Base-by-base conservation (phyloP, 208 protist genomes). In the Trypanosoma congolense region DNA sequence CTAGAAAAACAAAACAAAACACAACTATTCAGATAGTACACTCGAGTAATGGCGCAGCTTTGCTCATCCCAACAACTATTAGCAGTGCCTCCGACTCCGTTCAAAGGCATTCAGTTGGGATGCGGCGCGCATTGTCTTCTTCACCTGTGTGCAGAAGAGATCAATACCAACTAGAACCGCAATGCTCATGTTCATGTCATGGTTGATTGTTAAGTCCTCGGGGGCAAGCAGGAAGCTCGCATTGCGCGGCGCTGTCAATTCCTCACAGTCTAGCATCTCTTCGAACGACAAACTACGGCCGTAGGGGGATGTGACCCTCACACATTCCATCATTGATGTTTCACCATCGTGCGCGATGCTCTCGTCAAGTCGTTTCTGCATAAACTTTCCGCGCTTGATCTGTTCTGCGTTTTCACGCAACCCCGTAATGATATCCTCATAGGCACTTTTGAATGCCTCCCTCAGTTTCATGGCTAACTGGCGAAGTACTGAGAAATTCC, bases 121-220 rank as follows among this genome's bases (percentile, higher is more conserved):
- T 72, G 79, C 80, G 18, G 65, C 72, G 28, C 69, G 66, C 30
- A 83, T 30, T 46, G 76, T 56, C 24, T 77, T 71, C 41, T 80
- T 71, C 22, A 77, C 55, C 52, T 82, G 65, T 0, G 22, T 58
- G 63, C 79, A 87, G 47, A 82, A 82, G 42, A 87, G 71, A 49
- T 82, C 69, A 31, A 77, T 77, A 46, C 67, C 79, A 14, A 87
- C 75, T 38, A 81, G 31, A 40, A 87, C 70, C 12, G 72, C 70
- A 36, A 80, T 70, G 45, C 72, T 63, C 70, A 80, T 78, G 50
- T 82, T 77, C 43, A 77, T 65, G 31, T 87, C 79, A 35, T 73
- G 62, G 36, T 66, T 69, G 40, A 85, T 52, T 14, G 70, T 71
- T 43, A 70, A 72, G 19, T 74, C 66, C 33, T 73, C 61, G 3